Percentiles rank a stretch among this genome's conserved stretches.
These are phyloP conservation scores for Zygosaccharomyces pseudorouxii DNA, from an alignment of 805 yeast species.

Conservation along the genomic window DNA sequence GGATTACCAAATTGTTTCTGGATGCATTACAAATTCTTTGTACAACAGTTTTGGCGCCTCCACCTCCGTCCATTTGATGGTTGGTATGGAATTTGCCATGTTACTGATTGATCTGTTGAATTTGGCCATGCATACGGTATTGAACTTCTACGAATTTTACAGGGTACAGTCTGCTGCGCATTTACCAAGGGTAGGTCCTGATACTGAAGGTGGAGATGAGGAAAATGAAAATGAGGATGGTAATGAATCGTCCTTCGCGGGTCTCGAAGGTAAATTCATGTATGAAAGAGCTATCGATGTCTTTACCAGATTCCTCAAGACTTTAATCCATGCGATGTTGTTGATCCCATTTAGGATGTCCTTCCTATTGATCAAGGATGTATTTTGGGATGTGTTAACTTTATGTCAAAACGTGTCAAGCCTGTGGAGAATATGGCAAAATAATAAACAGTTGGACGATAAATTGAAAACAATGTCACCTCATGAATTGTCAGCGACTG, in stretches of 20 bases:
- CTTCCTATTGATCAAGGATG: conserved; percentile 47
- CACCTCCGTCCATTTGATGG: conserved; percentile 56
- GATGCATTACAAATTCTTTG: conserved; percentile 45
- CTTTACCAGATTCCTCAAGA: conserved; percentile 45
- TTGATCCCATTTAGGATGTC: conserved; percentile 45
- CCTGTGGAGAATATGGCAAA: conserved; percentile 40
- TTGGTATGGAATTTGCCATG: conserved; percentile 74
- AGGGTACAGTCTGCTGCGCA: conserved; percentile 8
- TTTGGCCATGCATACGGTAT: conserved; percentile 17
- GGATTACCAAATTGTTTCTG: conserved; percentile 50
- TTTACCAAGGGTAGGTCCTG: background rate
- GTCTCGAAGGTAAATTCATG: conserved; percentile 68
- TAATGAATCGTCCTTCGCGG: conserved; percentile 23
- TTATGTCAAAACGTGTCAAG: conserved; percentile 37
- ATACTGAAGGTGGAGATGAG: conserved; percentile 8
- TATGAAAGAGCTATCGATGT: conserved; percentile 56
- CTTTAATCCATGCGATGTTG: conserved; percentile 42
- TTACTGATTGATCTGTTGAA: conserved; percentile 49
- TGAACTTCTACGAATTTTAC: conserved; percentile 51
- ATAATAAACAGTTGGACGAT: conserved; percentile 57
- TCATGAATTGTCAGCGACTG: conserved; percentile 59
- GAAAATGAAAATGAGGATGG: conserved; percentile 46
- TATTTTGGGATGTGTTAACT: conserved; percentile 36
- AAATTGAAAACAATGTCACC: conserved; percentile 59
- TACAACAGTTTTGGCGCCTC: conserved; percentile 36